Evolutionary conservation across 306 rosid species (phyloP), one percentile per base, ranked within the genome.

Genomic region (Gastrolobium villosum): DNA sequence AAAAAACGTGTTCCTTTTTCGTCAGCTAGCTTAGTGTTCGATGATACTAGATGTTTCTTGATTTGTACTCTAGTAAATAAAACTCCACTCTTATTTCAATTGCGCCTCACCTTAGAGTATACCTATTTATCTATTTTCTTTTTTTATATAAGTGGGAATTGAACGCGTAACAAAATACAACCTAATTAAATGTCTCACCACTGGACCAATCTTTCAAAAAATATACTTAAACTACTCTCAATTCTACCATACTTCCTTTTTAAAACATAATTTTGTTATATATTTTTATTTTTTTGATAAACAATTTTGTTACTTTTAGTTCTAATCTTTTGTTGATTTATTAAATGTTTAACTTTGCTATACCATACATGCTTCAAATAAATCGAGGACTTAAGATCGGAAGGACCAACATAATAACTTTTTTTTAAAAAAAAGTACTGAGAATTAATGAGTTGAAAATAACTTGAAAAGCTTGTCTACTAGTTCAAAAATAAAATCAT

Each of bases 41-140:
- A 72, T 55, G 77, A 52, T 7, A 46, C 57, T 10, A 2, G 41
- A 67, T 44, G 15, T 46, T 10, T 64, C 55, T 67, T 56, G 55
- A 28, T 26, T 10, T 41, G 4, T 20, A 37, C 46, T 70, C 53
- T 15, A 20, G 26, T 20, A 14, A 70, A 70, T 9, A 57, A 52
- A 35, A 70, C 48, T 36, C 63, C 6, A 9, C 20, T 36, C 5
- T 14, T 3, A 70, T 50, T 70, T 50, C 50, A 53, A 37, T 31
- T 26, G 71, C 46, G 1, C 61, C 75, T 34, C 48, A 50, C 75
- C 49, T 49, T 2, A 70, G 48, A 15, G 26, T 36, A 1, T n/a
- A n/a, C n/a, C 26, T 20, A 20, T 20, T 20, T 20, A 20, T 20
- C 26, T 20, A 20, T 20, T 20, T 20, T 20, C 1, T 20, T 20